Base-by-base conservation (phyloP, 345 rosid genomes). In the Linum tenue region DNA sequence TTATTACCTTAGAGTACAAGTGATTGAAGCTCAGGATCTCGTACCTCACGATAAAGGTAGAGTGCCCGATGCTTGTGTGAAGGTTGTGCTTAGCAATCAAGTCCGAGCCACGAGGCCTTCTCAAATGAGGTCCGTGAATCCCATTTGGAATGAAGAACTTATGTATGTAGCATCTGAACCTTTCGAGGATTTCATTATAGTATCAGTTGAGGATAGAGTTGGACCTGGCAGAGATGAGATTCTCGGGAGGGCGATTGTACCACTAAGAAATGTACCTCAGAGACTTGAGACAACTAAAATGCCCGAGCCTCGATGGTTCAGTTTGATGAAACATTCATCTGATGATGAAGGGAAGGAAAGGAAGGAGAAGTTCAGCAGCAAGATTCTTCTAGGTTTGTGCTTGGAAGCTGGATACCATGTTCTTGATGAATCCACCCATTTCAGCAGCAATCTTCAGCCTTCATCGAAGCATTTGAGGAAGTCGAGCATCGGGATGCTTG, bases 81-180 rank as follows among this genome's bases (percentile, higher is more conserved):
- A 15, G 51, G 65, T 74, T 48, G 16, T 39, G 8, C 65, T 74
- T 16, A 73, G 74, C 35, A 37, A 36, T 63, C 78, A 74, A 64
- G 5, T 0, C n/a, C 69, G 59, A 66, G 12, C 38, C 11, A 74
- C 74, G 2, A 62, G 63, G 55, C 31, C 65, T 66, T 39, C 35
- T 2, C 72, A 41, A 11, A 59, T 59, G 69, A 64, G 70, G 41
- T 62, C 55, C 35, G 63, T 57, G 4, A 74, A 74, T 58, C 70
- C 74, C 17, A 9, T 63, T 62, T 74, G 78, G 78, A 40, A 53
- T 12, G 78, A 74, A 0, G 78, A 74, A 71, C 58, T 70, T 11
- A 74, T 74, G 64, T 70, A 69, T 66, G 78, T 74, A 14, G 74
- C 68, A 1, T 74, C 78, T 9, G 78, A 74, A 58, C 78, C 78